Percentiles rank a stretch among this genome's conserved stretches.
Evolutionary conservation across 2,329 filamentous ascomycete species (phyloP).

Genomic region (Sarocladium strictum): DNA sequence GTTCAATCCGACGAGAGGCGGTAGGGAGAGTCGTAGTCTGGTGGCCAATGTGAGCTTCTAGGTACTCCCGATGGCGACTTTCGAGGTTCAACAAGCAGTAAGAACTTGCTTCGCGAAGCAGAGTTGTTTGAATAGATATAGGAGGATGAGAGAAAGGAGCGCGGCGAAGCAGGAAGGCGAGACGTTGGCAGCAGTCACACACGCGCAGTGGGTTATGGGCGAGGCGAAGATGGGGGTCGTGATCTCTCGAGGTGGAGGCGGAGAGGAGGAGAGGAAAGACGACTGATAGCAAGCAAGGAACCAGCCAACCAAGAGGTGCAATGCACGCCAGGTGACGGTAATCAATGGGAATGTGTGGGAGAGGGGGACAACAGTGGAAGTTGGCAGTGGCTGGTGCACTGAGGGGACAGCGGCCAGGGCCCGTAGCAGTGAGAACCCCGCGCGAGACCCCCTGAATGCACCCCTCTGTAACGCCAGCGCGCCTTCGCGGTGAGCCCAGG

Average conservation of each 20-base stretch:
- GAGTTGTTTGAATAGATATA: background rate
- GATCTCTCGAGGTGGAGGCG: slow-evolving; percentile 9
- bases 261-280: slow-evolving; percentile 7
- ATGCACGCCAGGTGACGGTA: background rate
- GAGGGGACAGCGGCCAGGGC: background rate
- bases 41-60: background rate
- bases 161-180: background rate
- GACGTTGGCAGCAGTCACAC: background rate
- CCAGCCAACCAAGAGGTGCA: background rate
- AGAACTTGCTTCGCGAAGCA: background rate
- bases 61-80: background rate
- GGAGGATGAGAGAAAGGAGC: background rate
- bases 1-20: background rate
- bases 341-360: background rate
- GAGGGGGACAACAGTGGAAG: background rate
- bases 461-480: background rate
- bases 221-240: slow-evolving; percentile 6
- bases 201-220: slow-evolving; percentile 3
- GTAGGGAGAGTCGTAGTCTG: background rate
- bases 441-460: background rate
- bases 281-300: background rate
- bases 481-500: background rate
- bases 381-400: background rate
- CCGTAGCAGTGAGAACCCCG: background rate
- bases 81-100: slow-evolving; percentile 1